A percentile compares a stretch with the other conserved stretches of the same genome.
phyloP scores from a whole-genome alignment of 306 rosid species.

The Begonia masoniana region DNA sequence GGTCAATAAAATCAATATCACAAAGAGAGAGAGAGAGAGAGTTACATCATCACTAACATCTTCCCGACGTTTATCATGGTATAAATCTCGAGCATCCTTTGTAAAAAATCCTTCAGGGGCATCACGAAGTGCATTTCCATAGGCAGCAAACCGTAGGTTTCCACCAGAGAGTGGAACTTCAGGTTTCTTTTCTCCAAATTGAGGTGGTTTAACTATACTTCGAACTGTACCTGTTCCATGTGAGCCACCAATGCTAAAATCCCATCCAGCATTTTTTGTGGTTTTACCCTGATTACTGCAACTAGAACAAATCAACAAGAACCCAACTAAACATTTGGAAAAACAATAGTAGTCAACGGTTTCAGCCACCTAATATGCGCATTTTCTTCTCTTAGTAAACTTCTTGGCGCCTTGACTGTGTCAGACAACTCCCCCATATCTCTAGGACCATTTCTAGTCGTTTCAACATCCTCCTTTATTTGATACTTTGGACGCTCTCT shows the following conservation, averaged over 20 bases:
- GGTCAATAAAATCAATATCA: background rate
- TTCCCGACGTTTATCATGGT: constrained; percentile 29
- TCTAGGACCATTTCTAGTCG: constrained; percentile 40
- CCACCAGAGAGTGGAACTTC: constrained; percentile 42
- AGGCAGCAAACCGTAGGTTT: constrained; percentile 28
- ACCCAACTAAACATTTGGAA: constrained; percentile 15
- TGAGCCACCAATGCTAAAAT: constrained; percentile 79
- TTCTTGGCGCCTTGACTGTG: constrained; percentile 59
- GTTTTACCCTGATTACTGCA: constrained; percentile 74
- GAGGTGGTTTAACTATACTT: constrained; percentile 79
- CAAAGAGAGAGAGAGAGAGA: constrained; percentile 9
- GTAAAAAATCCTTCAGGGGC: constrained; percentile 20
- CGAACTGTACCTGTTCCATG: constrained; percentile 77
- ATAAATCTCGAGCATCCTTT: constrained; percentile 30
- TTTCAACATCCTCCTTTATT: constrained; percentile 50
- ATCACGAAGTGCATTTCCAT: constrained; percentile 36
- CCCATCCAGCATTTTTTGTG: constrained; percentile 83
- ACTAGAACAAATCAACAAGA: constrained; percentile 15
- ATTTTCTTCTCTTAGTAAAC: constrained; percentile 46
- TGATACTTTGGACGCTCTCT: constrained; percentile 91
- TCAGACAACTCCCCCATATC: constrained; percentile 49
- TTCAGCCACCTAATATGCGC: constrained; percentile 53
- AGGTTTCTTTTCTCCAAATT: constrained; percentile 54
- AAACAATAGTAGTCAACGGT: constrained; percentile 6
- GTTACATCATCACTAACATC: constrained; percentile 58